Evolutionary conservation across 2,329 filamentous ascomycete genomes (phyloP), one percentile per base, ranked within the genome.

Genomic region (Aspergillus tamarii): DNA sequence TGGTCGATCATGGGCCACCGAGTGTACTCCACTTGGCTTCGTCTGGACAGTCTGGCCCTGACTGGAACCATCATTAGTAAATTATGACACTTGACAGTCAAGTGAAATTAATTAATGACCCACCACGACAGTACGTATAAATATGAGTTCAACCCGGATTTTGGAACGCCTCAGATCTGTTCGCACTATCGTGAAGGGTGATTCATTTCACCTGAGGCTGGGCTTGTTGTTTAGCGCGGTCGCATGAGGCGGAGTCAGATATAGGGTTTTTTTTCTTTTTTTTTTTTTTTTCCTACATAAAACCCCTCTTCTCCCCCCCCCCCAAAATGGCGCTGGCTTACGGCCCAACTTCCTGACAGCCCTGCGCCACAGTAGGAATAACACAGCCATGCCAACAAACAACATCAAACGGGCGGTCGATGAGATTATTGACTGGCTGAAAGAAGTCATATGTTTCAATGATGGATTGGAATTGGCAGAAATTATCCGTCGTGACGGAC

Each of bases 61-160:
- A n/a, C 39, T 41, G 14, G 34, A 16, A 14, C 39, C 7, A 41
- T 4, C 39, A 19, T 19, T n/a, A 41, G 16, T 10, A 9, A 41
- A 9, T 41, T 9, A n/a, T 1, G 19, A n/a, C 19, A 19, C 26
- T 9, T n/a, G 3, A 19, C 9, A 1, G 39, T 41, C 39, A 41
- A 19, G 19, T 41, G 8, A 9, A 41, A 41, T n/a, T 41, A 19
- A 10, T n/a, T 19, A 19, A 41, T n/a, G 39, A 10, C 39, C 39
- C 19, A n/a, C 39, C 39, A 41, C 3, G 16, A 9, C 8, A 0
- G 2, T 41, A 41, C 10, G 2, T 41, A 41, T n/a, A 41, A 9
- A 4, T 1, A 19, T 6, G 2, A 12, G 12, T 1, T 48, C 1
- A 16, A 48, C 4, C 14, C 1, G 21, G 3, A 3, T 4, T 19